Conservation (phyloP, 345 rosid species). For the Sonneratia alba region DNA sequence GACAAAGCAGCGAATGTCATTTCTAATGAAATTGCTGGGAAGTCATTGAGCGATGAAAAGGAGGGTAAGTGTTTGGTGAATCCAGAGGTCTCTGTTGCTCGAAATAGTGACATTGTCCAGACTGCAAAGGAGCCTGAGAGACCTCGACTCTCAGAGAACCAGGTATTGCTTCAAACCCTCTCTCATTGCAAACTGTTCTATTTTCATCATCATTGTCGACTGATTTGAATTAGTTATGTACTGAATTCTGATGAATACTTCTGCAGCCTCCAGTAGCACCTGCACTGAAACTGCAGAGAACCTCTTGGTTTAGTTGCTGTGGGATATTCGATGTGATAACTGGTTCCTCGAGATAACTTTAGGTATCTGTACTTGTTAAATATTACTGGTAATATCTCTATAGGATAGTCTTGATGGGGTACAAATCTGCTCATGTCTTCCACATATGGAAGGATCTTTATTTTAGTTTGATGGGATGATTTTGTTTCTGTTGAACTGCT, state of each 20-base stretch:
- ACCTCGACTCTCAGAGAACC: constrained; percentile 33
- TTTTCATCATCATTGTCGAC: not conserved
- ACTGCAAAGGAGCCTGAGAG: constrained; percentile 22
- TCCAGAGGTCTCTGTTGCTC: constrained; percentile 16
- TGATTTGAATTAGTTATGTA: not conserved
- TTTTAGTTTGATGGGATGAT: not conserved
- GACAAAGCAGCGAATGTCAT: not conserved
- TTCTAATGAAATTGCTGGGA: constrained; percentile 19
- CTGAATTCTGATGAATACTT: constrained; percentile 7
- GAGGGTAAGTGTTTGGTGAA: constrained; percentile 14
- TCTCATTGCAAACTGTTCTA: constrained; percentile 5
- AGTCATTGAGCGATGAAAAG: constrained; percentile 18
- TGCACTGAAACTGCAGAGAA: constrained; percentile 42
- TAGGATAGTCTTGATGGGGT: not conserved
- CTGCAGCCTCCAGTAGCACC: constrained; percentile 40
- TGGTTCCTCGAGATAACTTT: constrained; percentile 46
- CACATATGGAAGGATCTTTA: not conserved
- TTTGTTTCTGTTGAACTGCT: not conserved
- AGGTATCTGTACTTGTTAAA: constrained; percentile 26
- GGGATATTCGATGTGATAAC: constrained; percentile 65
- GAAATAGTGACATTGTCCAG: constrained; percentile 18
- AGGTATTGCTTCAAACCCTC: constrained; percentile 31
- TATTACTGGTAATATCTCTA: not conserved
- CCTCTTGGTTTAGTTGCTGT: constrained; percentile 66
- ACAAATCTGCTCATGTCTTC: not conserved